Percentiles rank a stretch among this genome's conserved stretches.
Evolutionary conservation across 768 basidiomycete species (phyloP).

Genomic region (Royoungia palumana): DNA sequence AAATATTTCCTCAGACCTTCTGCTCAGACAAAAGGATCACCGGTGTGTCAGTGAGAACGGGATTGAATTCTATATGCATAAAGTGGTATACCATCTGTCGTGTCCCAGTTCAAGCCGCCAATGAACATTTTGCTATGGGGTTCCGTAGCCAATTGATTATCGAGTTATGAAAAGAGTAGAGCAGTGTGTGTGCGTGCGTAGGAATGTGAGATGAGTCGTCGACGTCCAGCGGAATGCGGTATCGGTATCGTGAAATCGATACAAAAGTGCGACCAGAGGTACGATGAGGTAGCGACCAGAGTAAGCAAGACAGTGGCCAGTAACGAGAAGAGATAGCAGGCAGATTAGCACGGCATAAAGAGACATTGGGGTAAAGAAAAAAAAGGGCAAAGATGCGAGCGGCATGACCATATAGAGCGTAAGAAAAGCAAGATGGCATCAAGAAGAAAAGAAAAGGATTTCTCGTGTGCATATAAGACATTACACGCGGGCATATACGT

Average conservation of each 20-base stretch:
- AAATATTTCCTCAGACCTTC: slow-evolving; percentile 71
- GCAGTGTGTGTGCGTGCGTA: slow-evolving; percentile 19
- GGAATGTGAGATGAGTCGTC: slow-evolving; percentile 27
- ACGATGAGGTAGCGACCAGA: slow-evolving; percentile 29
- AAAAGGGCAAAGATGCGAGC: slow-evolving; percentile 8
- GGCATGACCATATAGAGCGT: slow-evolving; percentile 19
- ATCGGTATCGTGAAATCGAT: slow-evolving; percentile 28
- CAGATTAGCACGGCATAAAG: slow-evolving; percentile 29
- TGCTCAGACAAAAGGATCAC: slow-evolving; percentile 32
- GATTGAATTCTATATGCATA: slow-evolving; percentile 23
- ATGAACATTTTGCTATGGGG: slow-evolving; percentile 83
- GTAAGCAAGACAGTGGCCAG: slow-evolving; percentile 29
- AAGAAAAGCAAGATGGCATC: slow-evolving; percentile 3
- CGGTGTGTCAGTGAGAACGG: slow-evolving; percentile 25
- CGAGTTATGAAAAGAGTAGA: slow-evolving; percentile 27
- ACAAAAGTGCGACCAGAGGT: slow-evolving; percentile 33
- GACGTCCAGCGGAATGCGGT: slow-evolving; percentile 36
- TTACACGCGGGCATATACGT: slow-evolving; percentile 16
- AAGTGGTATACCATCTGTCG: slow-evolving; percentile 72
- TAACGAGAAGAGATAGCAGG: slow-evolving; percentile 26
- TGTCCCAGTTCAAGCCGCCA: slow-evolving; percentile 89
- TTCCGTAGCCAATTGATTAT: slow-evolving; percentile 29
- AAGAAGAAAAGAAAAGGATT: background rate
- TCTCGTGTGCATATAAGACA: slow-evolving; percentile 27
- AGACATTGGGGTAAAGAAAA: slow-evolving; percentile 15